These are phyloP conservation scores for Ceratocystis destructans DNA, from an alignment of 2,329 filamentous ascomycete genomes.

Conservation along the genomic window DNA sequence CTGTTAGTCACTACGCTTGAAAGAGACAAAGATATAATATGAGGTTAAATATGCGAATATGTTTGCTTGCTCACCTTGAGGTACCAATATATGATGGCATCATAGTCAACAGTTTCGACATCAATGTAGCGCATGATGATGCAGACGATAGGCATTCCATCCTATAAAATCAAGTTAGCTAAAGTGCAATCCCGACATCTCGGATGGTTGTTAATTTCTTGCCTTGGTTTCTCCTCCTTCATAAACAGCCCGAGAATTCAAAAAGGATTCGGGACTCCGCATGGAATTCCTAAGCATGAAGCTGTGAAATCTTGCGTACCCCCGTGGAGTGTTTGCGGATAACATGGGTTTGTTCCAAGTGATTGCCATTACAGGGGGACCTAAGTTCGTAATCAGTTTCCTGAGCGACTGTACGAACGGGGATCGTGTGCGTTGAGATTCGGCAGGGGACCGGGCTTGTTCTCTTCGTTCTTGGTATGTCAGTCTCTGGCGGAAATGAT, in stretches of 20 bases:
- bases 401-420: slow-evolving; percentile 47
- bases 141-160: slow-evolving; percentile 54
- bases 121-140: slow-evolving; percentile 56
- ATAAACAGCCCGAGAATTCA: slow-evolving; percentile 52
- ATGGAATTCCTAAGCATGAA: slow-evolving; percentile 60
- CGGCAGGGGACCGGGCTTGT: slow-evolving; percentile 40
- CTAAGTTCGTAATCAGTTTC: slow-evolving; percentile 50
- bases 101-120: slow-evolving; percentile 49
- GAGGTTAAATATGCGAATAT: not conserved
- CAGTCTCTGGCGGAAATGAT: slow-evolving; percentile 52
- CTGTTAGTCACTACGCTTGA: not conserved
- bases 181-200: not conserved
- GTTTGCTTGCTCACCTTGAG: slow-evolving; percentile 38
- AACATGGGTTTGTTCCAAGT: slow-evolving; percentile 56
- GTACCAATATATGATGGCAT: slow-evolving; percentile 53
- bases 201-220: not conserved
- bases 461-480: slow-evolving; percentile 46
- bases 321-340: slow-evolving; percentile 46
- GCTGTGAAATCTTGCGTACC: slow-evolving; percentile 56
- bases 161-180: slow-evolving; percentile 27
- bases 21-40: not conserved
- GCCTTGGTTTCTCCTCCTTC: slow-evolving; percentile 58
- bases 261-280: slow-evolving; percentile 48
- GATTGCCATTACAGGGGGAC: slow-evolving; percentile 52
- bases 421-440: slow-evolving; percentile 38